Evolutionary conservation across 179 eudicot genomes (phyloP), one percentile per base, ranked within the genome.

Genomic region (Drosera spatulata): DNA sequence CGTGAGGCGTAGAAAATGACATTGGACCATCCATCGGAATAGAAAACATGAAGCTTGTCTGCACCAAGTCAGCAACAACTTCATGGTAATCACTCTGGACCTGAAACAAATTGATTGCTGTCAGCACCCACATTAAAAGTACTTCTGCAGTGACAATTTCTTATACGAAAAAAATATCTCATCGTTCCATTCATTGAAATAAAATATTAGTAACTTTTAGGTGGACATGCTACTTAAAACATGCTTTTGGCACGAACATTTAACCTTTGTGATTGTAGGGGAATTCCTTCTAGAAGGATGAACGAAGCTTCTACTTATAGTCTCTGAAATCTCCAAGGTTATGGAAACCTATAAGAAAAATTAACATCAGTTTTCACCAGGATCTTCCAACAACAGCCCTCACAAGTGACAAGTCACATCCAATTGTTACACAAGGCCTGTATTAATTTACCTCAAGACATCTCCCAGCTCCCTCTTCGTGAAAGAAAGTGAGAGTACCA

Each of bases 401-500:
- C 41, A 15, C 37, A 48, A 53, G 33, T 22, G 33, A 22, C 33
- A 22, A 22, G 33, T 22, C 33, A 22, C 33, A 22, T 22, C 33
- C 33, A 22, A 22, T 22, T 22, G 33, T 22, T 22, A 22, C 33
- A 22, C 33, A 22, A 22, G 33, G 33, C 33, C 33, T 22, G 33
- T 22, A 61, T 39, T 41, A 38, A 40, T 42, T 64, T 77, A 93
- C 99, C 97, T 94, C 99, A 53, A 90, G 95, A 76, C 99, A 94
- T 75, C 96, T 87, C 73, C 97, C 77, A 45, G 81, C 42, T 69
- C 91, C 96, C 71, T 87, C 88, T 68, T 84, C 93, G 53, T 84
- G 95, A 59, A 94, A 90, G 75, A 94, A 94, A 55, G 96, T 90
- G 66, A 94, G 96, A 60, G 97, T 90, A 57, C 97, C 97, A 65